Conservation (phyloP, 2,329 filamentous ascomycete genomes). For the Blastomyces gilchristii region DNA sequence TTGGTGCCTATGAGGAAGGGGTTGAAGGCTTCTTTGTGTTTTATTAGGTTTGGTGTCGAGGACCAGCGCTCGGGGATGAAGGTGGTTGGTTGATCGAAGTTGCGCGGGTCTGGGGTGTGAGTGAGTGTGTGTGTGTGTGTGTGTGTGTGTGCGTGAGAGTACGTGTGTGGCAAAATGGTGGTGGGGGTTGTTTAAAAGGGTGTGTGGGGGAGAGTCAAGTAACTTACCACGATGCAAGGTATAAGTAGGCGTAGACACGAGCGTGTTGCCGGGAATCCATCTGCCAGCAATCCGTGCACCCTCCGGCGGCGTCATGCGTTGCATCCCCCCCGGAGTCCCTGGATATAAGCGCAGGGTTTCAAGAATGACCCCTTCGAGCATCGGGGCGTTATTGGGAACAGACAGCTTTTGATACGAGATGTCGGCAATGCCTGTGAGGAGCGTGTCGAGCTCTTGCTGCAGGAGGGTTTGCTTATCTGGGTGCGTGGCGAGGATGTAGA, state of each 20-base stretch:
- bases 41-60: constrained; percentile 11
- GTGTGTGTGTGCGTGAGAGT: no score
- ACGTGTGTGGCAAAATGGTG: not conserved
- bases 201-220: not conserved
- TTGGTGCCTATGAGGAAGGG: constrained; percentile 23
- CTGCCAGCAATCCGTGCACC: constrained; percentile 22
- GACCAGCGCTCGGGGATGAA: constrained; percentile 28
- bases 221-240: constrained; percentile 18
- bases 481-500: constrained; percentile 26
- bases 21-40: constrained; percentile 20
- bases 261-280: constrained; percentile 23
- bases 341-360: constrained; percentile 29
- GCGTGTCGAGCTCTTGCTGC: constrained; percentile 21
- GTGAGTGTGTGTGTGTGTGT: no score
- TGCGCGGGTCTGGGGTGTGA: constrained; percentile 3
- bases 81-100: constrained; percentile 14
- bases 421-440: constrained; percentile 17
- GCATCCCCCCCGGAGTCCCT: constrained; percentile 20
- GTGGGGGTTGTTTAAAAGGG: no score
- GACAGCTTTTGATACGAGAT: constrained; percentile 10
- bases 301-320: constrained; percentile 29
- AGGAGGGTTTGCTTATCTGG: constrained; percentile 23
- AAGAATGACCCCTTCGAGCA: constrained; percentile 15
- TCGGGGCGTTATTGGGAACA: not conserved
- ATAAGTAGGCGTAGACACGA: constrained; percentile 16